Base-by-base conservation (phyloP, 2,329 filamentous ascomycete species). In the Colletotrichum sojae region DNA sequence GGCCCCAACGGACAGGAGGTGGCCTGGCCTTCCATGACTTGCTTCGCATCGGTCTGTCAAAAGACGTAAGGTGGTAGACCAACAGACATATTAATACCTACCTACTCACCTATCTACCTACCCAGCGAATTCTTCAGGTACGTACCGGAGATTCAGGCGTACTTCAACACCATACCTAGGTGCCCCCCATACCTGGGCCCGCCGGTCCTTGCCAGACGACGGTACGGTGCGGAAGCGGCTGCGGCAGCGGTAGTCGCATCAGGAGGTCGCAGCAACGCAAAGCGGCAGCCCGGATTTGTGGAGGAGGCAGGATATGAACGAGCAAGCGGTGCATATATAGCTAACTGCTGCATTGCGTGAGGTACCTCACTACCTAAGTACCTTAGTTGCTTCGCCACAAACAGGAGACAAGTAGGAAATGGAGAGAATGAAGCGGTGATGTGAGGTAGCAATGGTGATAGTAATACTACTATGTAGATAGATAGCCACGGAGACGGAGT, bases 1-100 rank as follows among this genome's bases (percentile, higher is more conserved):
- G 63, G 49, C 55, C 55, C 49, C 60, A 55, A 66, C 31, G 40
- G 39, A 68, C 61, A 57, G 52, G 59, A 31, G 54, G 49, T 49
- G 61, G 27, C 25, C 40, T 68, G 48, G 22, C 51, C 49, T 51
- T 64, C 15, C 5, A n/a, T 6, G 13, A 43, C 40, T n/a, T 43
- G 27, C 45, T 31, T 63, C 36, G 53, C 51, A 62, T 67, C 57
- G 64, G 46, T 63, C 39, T 65, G 54, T 48, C 49, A 53, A 48
- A 55, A 65, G 31, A 6, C 40, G 13, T 15, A 43, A 16, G 40
- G 40, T n/a, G 15, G 22, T 25, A 25, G 22, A 25, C 22, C 22
- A 43, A 43, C 5, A 43, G 40, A 43, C 48, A 61, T 58, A 65
- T 25, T 25, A 25, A 25, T 25, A 25, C 22, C 22, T n/a, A n/a